phyloP scores from a whole-genome alignment of 2,329 filamentous ascomycete species.

The Sporothrix variecibatus region DNA sequence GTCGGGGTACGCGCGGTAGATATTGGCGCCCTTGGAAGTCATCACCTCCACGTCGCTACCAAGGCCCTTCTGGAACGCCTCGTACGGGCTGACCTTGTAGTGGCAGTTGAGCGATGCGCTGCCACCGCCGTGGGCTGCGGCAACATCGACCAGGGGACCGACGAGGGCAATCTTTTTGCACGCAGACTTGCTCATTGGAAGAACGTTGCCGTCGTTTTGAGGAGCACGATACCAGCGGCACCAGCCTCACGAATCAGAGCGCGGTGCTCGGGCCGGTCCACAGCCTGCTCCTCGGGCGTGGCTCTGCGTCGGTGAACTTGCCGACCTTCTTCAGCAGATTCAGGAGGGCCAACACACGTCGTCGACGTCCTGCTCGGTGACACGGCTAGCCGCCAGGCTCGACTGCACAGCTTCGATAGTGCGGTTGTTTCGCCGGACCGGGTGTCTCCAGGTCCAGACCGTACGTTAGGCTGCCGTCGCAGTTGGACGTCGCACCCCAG shows the following conservation, averaged over 20 bases:
- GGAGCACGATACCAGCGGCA: constrained; percentile 61
- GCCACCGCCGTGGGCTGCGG: constrained; percentile 64
- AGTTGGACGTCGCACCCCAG: constrained; percentile 35
- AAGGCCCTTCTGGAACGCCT: constrained; percentile 64
- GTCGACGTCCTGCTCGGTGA: neutral
- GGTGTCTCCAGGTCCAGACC: constrained; percentile 38
- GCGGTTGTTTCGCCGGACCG: constrained; percentile 30
- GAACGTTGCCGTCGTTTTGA: constrained; percentile 59
- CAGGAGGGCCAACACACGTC: neutral
- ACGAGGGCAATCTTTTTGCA: constrained; percentile 51
- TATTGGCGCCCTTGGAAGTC: constrained; percentile 45
- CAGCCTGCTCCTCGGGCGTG: neutral
- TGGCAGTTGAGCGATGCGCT: constrained; percentile 63
- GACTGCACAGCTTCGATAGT: constrained; percentile 31
- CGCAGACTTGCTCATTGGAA: constrained; percentile 48
- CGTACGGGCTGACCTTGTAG: constrained; percentile 70
- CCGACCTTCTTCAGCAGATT: constrained; percentile 31
- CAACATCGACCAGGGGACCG: constrained; percentile 59
- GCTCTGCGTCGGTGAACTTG: constrained; percentile 4
- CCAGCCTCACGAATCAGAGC: constrained; percentile 54
- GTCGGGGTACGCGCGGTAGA: constrained; percentile 65
- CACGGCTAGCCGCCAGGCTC: neutral
- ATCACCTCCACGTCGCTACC: constrained; percentile 35
- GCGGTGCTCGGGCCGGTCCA: constrained; percentile 32
- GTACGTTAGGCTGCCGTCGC: constrained; percentile 34